Percentiles rank a stretch among this genome's conserved stretches.
These are phyloP conservation scores for Eucalyptus sp. DNA, from an alignment of 345 rosid species.

Conservation along the genomic window DNA sequence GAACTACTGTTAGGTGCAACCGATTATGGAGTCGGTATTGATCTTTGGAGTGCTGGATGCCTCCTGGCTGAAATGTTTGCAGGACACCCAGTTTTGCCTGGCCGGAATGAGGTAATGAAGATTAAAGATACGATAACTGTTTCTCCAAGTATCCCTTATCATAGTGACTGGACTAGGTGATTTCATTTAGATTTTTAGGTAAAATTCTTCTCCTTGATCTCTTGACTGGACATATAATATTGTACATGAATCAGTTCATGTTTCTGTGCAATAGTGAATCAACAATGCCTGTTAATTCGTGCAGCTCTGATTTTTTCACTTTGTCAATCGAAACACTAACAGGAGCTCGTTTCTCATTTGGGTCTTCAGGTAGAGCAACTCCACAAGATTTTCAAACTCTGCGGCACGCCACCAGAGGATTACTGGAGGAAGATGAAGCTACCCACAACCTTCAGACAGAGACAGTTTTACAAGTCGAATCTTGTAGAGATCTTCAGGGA, in stretches of 20 bases:
- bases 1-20: constrained; percentile 54
- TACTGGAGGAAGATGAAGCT: constrained; percentile 73
- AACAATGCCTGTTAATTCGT: too few species aligned
- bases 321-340: not conserved
- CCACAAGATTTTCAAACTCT: constrained; percentile 73
- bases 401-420: constrained; percentile 81
- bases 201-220: not conserved
- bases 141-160: not conserved
- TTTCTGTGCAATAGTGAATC: not conserved
- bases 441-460: constrained; percentile 47
- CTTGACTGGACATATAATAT: not conserved
- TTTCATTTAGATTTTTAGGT: not conserved
- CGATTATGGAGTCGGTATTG: constrained; percentile 45
- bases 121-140: not conserved
- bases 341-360: not conserved
- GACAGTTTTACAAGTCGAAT: constrained; percentile 26
- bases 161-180: not conserved
- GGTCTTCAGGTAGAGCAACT: constrained; percentile 68
- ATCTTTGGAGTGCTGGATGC: constrained; percentile 67
- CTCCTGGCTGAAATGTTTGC: constrained; percentile 59
- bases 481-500: constrained; percentile 19
- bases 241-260: not conserved
- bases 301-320: not conserved
- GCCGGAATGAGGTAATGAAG: constrained; percentile 39
- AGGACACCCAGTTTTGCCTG: constrained; percentile 44